A percentile compares a stretch with the other conserved stretches of the same genome.
phyloP scores from a whole-genome alignment of 1,284 basidiomycete species.

The Marasmius tenuissimus region DNA sequence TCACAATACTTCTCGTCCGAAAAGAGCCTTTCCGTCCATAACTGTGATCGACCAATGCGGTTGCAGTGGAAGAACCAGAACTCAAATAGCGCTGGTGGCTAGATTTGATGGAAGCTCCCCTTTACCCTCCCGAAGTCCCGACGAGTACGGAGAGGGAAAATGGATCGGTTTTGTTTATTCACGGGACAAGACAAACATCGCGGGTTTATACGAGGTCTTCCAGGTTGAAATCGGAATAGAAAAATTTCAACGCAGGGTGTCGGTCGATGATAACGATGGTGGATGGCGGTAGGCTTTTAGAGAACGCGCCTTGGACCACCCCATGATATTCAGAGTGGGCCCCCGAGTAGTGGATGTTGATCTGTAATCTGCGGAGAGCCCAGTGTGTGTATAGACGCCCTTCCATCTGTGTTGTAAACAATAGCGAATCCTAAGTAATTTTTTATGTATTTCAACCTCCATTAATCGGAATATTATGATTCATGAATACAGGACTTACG shows the following conservation, averaged over 20 bases:
- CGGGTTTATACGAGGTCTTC: background rate
- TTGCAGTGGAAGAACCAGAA: slow-evolving; percentile 1
- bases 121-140: background rate
- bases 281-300: background rate
- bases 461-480: background rate
- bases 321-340: background rate
- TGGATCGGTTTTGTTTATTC: background rate
- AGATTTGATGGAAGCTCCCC: background rate
- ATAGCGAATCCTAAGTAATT: background rate
- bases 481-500: too few relatives aligned
- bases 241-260: background rate
- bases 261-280: background rate
- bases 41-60: background rate
- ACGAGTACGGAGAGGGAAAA: background rate
- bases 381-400: background rate
- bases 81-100: background rate
- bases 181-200: too few relatives aligned
- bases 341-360: background rate
- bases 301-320: background rate
- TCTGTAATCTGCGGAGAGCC: background rate
- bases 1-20: slow-evolving; percentile 2
- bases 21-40: background rate
- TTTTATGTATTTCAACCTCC: background rate
- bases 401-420: background rate
- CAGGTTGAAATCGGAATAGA: background rate